Evolutionary conservation across 768 basidiomycete genomes (phyloP).

Genomic region (Pleurotus pulmonarius): DNA sequence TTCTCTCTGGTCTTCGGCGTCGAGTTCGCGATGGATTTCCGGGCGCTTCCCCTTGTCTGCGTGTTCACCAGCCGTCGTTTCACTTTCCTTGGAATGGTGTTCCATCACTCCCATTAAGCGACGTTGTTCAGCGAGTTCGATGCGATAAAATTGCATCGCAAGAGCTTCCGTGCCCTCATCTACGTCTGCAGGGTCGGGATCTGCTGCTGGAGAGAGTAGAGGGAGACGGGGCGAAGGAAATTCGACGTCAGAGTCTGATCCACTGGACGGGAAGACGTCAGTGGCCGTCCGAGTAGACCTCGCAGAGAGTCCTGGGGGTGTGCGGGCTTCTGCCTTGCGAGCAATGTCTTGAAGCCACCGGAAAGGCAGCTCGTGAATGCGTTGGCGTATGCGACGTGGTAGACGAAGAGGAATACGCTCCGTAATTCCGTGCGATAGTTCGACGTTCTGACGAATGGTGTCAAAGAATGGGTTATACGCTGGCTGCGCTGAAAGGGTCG

Average conservation of each 20-base stretch:
- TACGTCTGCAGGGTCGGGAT: constrained; percentile 30
- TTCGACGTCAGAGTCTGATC: not conserved
- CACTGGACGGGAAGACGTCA: not conserved
- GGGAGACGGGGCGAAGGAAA: not conserved
- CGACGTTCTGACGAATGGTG: constrained; percentile 83
- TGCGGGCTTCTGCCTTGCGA: constrained; percentile 33
- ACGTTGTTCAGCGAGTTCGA: constrained; percentile 89
- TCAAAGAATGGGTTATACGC: constrained; percentile 93
- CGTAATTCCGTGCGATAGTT: constrained; percentile 70
- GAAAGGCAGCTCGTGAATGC: constrained; percentile 76
- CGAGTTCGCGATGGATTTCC: not conserved
- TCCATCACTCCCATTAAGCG: constrained; percentile 89
- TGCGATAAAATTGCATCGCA: constrained; percentile 90
- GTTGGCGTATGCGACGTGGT: constrained; percentile 42
- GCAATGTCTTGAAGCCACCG: constrained; percentile 77
- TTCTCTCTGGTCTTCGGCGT: not conserved
- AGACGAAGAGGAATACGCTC: constrained; percentile 78
- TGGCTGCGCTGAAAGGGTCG: constrained; percentile 12
- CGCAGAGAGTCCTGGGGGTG: constrained; percentile 14
- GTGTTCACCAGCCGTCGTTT: constrained; percentile 15
- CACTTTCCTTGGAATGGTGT: constrained; percentile 72
- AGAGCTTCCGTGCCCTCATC: constrained; percentile 76
- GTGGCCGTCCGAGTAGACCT: not conserved
- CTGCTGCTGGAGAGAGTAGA: constrained; percentile 15
- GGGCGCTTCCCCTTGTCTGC: not conserved